A percentile compares a stretch with the other conserved stretches of the same genome.
Conservation (phyloP, 2,329 filamentous ascomycete genomes). For the Fusarium secorum region DNA sequence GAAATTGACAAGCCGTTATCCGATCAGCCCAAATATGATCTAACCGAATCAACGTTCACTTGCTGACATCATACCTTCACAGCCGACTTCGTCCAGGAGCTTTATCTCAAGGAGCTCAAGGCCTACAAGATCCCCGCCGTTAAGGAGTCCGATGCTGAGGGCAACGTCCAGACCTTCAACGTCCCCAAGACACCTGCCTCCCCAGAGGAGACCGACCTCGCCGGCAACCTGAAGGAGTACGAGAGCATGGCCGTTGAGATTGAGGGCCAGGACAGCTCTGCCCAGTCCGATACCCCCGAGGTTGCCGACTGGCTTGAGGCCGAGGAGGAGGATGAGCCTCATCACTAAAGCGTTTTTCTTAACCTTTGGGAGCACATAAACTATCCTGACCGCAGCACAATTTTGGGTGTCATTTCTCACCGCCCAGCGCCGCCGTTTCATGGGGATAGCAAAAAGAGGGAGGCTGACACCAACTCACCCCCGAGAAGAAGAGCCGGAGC, state of each 20-base stretch:
- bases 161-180: conserved; percentile 88
- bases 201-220: conserved; percentile 93
- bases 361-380: conserved; percentile 9
- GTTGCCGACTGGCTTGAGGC: conserved; percentile 83
- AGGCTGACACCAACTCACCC: conserved; percentile 15
- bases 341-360: conserved; percentile 56
- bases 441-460: conserved; percentile 30
- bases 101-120: conserved; percentile 96
- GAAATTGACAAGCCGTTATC: background rate
- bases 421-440: conserved; percentile 16
- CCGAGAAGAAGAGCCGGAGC: conserved; percentile 9
- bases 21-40: background rate
- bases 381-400: conserved; percentile 8
- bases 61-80: conserved; percentile 42
- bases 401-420: conserved; percentile 10
- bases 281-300: conserved; percentile 66
- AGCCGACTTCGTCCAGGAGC: conserved; percentile 98
- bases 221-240: conserved; percentile 91
- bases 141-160: conserved; percentile 87
- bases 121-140: conserved; percentile 86
- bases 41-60: conserved; percentile 9
- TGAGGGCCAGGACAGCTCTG: conserved; percentile 78
- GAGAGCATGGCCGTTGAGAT: conserved; percentile 94
- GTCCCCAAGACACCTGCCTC: conserved; percentile 83
- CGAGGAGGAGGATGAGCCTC: conserved; percentile 67